A percentile compares a stretch with the other conserved stretches of the same genome.
Evolutionary conservation across 305 asterid species (phyloP).

Genomic region (Vinca major): DNA sequence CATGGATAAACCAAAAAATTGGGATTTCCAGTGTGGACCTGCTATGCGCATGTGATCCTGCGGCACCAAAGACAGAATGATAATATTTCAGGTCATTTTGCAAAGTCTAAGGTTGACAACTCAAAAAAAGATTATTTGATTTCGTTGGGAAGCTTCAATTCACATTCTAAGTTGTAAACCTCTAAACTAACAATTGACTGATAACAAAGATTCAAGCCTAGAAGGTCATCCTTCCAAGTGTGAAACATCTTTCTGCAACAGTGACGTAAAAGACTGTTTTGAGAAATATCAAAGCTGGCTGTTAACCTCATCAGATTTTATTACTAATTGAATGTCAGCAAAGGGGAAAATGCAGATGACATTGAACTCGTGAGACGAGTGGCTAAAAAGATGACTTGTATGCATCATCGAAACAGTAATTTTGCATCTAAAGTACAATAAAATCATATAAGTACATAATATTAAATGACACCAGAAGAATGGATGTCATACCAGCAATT

Average conservation of each 20-base stretch:
- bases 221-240: background rate
- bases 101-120: background rate
- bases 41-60: conserved; percentile 90
- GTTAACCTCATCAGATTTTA: background rate
- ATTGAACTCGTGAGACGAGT: background rate
- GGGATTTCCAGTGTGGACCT: conserved; percentile 93
- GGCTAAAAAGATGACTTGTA: background rate
- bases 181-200: background rate
- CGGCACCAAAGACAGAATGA: conserved; percentile 14
- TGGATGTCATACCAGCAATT: too few relatives aligned
- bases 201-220: background rate
- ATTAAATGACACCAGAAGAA: background rate
- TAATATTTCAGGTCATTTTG: conserved; percentile 1
- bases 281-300: background rate
- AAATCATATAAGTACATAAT: background rate
- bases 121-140: background rate
- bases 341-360: background rate
- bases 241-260: background rate
- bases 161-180: background rate
- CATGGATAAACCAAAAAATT: conserved; percentile 87
- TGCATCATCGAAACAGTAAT: background rate
- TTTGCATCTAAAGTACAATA: background rate
- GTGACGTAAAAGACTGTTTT: background rate
- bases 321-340: background rate
- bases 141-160: background rate